Evolutionary conservation across 495 filamentous ascomycete genomes (phyloP), one percentile per base, ranked within the genome.

Genomic region (Penicillium angulare): DNA sequence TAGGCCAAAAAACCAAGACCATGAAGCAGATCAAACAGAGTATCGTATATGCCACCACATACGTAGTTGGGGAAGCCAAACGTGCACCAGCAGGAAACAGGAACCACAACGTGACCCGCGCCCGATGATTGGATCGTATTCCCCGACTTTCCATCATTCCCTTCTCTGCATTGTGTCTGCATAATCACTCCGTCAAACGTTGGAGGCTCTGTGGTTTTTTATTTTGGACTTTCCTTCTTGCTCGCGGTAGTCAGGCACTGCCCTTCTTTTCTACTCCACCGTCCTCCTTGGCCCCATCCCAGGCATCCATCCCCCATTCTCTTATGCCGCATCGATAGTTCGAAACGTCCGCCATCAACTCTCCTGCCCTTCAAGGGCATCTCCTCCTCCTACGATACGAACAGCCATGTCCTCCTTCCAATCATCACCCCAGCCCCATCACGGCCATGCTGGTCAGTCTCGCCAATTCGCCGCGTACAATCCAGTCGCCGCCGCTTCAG

Each of bases 401-500:
- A 51, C 57, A 65, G n/a, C 43, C 58, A 75, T 73, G 69, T 67
- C 71, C 52, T 62, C 65, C 49, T 63, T 53, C 15, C 57, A 65
- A 47, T 51, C 65, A 22, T 48, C 56, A 36, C 9, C 54, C 18
- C 66, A 66, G 36, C 39, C 63, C 49, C 49, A 65, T 44, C 66
- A 67, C 43, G 65, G 66, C 41, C 67, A 71, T 49, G 42, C 67
- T 22, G 60, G 65, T 31, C 50, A 59, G 24, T 64, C 63, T 43
- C 64, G 64, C 40, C 60, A 63, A 40, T 59, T 68, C 44, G 61
- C 68, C 51, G 57, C 64, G 40, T 73, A 65, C 50, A 75, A 72
- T 40, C 71, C 69, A 10, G 61, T 72, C 43, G 66, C 66, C 39
- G 64, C 65, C 46, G 57, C 68, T 39, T 75, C 68, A 56, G 80